Percentiles rank a stretch among this genome's conserved stretches.
These are phyloP conservation scores for Kalmanozyma brasiliensis DNA, from an alignment of 1,284 basidiomycete species.

Conservation along the genomic window DNA sequence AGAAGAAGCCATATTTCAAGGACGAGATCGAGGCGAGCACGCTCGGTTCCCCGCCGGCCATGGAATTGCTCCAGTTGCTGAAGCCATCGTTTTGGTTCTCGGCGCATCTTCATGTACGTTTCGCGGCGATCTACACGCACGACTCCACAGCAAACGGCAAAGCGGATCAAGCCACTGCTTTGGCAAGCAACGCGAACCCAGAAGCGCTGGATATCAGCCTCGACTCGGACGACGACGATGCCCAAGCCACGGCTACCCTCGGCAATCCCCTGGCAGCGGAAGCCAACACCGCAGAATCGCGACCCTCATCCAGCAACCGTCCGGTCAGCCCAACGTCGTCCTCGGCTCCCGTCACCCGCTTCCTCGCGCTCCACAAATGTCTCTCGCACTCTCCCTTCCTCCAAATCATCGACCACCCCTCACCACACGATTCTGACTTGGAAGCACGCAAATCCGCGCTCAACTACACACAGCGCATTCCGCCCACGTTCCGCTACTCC, in stretches of 20 bases:
- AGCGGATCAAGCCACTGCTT: neutral
- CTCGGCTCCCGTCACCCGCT: slow-evolving; percentile 73
- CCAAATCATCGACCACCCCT: slow-evolving; percentile 44
- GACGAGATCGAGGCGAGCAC: slow-evolving; percentile 75
- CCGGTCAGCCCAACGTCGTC: neutral
- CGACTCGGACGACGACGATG: slow-evolving; percentile 39
- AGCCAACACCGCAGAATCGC: neutral
- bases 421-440: slow-evolving; percentile 33
- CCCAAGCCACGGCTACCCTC: too few species aligned
- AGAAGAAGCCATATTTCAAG: slow-evolving; percentile 83
- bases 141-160: neutral
- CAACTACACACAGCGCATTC: slow-evolving; percentile 26
- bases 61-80: slow-evolving; percentile 79
- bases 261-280: neutral
- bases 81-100: slow-evolving; percentile 93
- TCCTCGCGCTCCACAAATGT: slow-evolving; percentile 94
- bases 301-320: neutral
- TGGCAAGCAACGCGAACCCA: slow-evolving; percentile 24
- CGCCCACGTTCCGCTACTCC: slow-evolving; percentile 74
- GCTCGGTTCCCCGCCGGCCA: slow-evolving; percentile 89
- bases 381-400: slow-evolving; percentile 82
- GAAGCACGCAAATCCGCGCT: slow-evolving; percentile 20
- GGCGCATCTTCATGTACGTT: slow-evolving; percentile 90
- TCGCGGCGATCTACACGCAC: slow-evolving; percentile 50
- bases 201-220: slow-evolving; percentile 51